phyloP scores from a whole-genome alignment of 306 rosid species.

The Inga laurina region DNA sequence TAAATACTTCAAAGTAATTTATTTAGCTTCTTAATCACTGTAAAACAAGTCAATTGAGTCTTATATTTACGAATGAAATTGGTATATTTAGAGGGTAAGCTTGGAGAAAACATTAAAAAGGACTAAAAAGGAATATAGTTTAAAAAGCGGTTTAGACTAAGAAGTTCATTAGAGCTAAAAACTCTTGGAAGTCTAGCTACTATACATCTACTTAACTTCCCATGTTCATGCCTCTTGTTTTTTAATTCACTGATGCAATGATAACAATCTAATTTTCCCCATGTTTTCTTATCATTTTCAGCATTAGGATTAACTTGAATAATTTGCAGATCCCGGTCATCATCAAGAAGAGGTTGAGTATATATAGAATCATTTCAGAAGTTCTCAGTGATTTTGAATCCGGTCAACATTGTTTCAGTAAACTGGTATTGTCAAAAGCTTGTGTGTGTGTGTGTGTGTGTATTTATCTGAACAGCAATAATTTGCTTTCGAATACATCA shows the following conservation, averaged over 20 bases:
- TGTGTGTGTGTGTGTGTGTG: neutral
- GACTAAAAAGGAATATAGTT: neutral
- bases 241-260: neutral
- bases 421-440: neutral
- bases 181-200: slow-evolving; percentile 58
- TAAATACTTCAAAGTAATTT: no score
- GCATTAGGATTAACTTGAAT: slow-evolving; percentile 60
- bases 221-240: neutral
- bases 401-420: neutral
- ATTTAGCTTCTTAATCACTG: no score
- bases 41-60: no score
- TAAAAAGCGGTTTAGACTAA: neutral
- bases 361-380: slow-evolving; percentile 32
- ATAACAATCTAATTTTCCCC: neutral
- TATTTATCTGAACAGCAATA: neutral
- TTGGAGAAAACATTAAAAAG: no score
- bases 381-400: slow-evolving; percentile 19
- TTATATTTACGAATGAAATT: no score
- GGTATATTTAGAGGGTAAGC: neutral
- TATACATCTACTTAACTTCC: neutral
- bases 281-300: slow-evolving; percentile 32
- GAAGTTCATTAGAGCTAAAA: slow-evolving; percentile 66
- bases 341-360: slow-evolving; percentile 45
- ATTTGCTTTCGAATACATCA: neutral
- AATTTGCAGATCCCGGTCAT: slow-evolving; percentile 50